Evolutionary conservation across 441 rosid genomes (phyloP).

Genomic region (Adansonia grandidieri): DNA sequence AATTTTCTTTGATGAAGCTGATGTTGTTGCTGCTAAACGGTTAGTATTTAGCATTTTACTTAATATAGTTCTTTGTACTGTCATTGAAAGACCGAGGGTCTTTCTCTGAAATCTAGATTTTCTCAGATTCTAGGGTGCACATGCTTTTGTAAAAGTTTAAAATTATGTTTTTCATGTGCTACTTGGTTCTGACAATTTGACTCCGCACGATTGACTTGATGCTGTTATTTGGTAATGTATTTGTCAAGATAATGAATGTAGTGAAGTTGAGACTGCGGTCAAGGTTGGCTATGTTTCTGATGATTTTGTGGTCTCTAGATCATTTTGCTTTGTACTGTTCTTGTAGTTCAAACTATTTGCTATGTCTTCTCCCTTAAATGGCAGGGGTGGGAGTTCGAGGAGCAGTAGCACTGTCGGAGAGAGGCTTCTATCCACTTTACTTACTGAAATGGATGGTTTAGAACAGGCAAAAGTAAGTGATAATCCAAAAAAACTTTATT

Average conservation of each 20-base stretch:
- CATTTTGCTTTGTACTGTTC: slow-evolving; percentile 2
- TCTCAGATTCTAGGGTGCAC: neutral
- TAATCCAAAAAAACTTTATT: slow-evolving; percentile 14
- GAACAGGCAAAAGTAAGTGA: slow-evolving; percentile 76
- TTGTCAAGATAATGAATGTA: neutral
- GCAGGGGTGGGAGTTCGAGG: slow-evolving; percentile 74
- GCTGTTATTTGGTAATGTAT: neutral
- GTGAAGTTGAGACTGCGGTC: slow-evolving; percentile 4
- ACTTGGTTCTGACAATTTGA: neutral
- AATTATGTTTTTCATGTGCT: neutral
- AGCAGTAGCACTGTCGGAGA: slow-evolving; percentile 72
- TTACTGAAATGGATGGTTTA: slow-evolving; percentile 97
- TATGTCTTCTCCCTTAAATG: slow-evolving; percentile 20
- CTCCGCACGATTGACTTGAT: neutral
- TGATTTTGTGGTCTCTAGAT: neutral
- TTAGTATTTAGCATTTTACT: slow-evolving; percentile 33
- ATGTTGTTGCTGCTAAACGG: slow-evolving; percentile 84
- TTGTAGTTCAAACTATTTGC: slow-evolving; percentile 5
- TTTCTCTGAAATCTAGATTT: neutral
- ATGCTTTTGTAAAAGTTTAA: neutral
- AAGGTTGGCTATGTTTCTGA: neutral
- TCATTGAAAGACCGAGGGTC: neutral
- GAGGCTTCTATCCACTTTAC: slow-evolving; percentile 86
- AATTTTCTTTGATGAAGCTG: slow-evolving; percentile 94
- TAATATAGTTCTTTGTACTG: slow-evolving; percentile 14